Percentiles rank a stretch among this genome's conserved stretches.
Evolutionary conservation across 345 rosid genomes (phyloP).

Genomic region (Raphanus sativus): DNA sequence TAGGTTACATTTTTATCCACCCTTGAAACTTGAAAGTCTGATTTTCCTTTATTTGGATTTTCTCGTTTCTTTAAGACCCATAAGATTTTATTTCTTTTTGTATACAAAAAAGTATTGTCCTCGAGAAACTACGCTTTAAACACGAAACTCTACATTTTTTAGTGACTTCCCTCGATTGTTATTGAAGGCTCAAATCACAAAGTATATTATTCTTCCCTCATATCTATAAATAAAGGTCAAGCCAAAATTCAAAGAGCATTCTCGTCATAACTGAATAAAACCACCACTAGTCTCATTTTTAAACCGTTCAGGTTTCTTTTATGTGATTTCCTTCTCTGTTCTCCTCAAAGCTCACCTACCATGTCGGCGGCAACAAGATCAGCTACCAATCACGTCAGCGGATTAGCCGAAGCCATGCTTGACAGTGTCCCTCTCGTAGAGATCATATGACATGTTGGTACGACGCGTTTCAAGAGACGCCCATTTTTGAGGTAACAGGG

Average conservation of each 20-base stretch:
- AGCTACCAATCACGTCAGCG: slow-evolving; percentile 85
- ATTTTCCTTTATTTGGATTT: background rate
- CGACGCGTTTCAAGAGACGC: slow-evolving; percentile 97
- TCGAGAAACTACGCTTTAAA: background rate
- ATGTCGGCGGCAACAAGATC: slow-evolving; percentile 37
- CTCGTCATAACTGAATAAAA: background rate
- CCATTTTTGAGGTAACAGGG: slow-evolving; percentile 86
- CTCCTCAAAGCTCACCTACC: background rate
- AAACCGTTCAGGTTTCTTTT: slow-evolving; percentile 8
- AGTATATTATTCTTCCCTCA: background rate
- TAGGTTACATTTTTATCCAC: background rate
- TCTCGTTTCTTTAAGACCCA: background rate
- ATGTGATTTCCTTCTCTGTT: background rate
- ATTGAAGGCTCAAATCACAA: background rate
- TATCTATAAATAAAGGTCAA: background rate
- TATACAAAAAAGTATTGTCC: background rate
- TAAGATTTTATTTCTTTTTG: background rate
- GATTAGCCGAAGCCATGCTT: slow-evolving; percentile 84
- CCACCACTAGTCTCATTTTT: slow-evolving; percentile 10
- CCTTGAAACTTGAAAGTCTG: background rate
- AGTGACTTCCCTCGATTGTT: too few species aligned
- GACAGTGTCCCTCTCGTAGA: slow-evolving; percentile 93
- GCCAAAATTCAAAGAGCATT: background rate
- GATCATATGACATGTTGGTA: slow-evolving; percentile 90
- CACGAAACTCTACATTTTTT: background rate